Evolutionary conservation across 805 yeast species (phyloP), one percentile per base, ranked within the genome.

Genomic region (Saccharomycopsis olivae): DNA sequence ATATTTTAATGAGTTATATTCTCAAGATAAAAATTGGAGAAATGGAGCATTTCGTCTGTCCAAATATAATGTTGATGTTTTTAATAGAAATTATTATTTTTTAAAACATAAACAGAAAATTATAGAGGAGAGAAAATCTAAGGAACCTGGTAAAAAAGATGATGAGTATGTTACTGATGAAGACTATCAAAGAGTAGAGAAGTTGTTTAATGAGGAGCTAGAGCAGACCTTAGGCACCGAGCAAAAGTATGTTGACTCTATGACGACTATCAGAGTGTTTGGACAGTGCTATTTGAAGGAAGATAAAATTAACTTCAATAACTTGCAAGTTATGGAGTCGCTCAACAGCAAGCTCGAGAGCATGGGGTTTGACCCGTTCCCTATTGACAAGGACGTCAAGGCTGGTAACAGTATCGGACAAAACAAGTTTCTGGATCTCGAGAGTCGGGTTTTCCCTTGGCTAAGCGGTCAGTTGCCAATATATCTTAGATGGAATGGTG

Each of bases 381-480:
- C 49, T 63, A 5, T 69, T 65, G 47, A 43, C 50, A 10, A 51
- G 65, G 47, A 46, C 63, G 17, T 65, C 61, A 47, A 64, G 59
- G 18, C 63, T 67, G 68, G 47, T 64, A 39, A 51, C 64, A 9
- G 51, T 24, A 27, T 35, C 6, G 38, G 38, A 8, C 14, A n/a
- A 55, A 39, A 49, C 51, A 29, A 53, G 48, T 36, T 59, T 30
- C 47, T 46, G 4, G 59, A 55, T 36, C 38, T 58, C 1, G 66
- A 64, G 38, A 24, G 44, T 1, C 51, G 62, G 28, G 41, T 62
- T 5, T 62, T 61, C 46, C 68, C 69, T 2, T 65, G 65, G 60
- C 38, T 65, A 33, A 48, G 56, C 8, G 39, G 51, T 1, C 49
- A 50, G 24, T 33, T 54, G 13, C 70, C 70, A 4, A 38, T 53